Evolutionary conservation across 2,329 filamentous ascomycete species (phyloP), one percentile per base, ranked within the genome.

Genomic region (Aspergillus sclerotialis): DNA sequence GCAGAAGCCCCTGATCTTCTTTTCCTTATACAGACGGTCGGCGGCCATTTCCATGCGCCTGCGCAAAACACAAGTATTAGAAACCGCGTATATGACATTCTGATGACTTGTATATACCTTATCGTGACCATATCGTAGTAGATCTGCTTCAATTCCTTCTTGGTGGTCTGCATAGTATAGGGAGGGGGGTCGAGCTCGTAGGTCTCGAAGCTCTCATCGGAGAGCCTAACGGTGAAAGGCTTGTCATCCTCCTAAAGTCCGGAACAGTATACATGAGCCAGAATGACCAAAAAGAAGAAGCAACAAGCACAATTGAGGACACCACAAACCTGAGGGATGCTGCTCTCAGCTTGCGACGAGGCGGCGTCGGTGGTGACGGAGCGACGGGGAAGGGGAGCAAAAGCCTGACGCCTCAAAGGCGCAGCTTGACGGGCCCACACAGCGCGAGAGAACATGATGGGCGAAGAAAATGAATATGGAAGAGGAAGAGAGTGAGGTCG

Each of bases 11-110:
- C 92, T 85, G 56, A 98, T 96, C 78, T 98, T 96, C 83, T 98
- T 98, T 76, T 96, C 92, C 76, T 98, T 98, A 85, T 98, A 98
- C 59, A 98, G 75, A 63, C 90, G 80, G 65, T 98, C 92, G 71
- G 92, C 88, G 50, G 90, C 89, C 90, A 98, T 94, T 72, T 98
- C 92, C 92, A 98, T 94, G 67, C 94, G 92, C 71, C 89, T 94
- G 54, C 36, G 44, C 27, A 42, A 23, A 33, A 35, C 28, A 25
- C 21, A 39, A 13, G 27, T 16, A 36, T 39, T 41, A 23, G 37
- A 26, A 31, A 14, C 21, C n/a, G 26, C 15, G 12, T 9, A 15
- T 16, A 9, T 9, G 17, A 18, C 18, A 13, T n/a, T 12, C 25
- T 30, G n/a, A n/a, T n/a, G n/a, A n/a, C n/a, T n/a, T n/a, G n/a